Conservation (phyloP, 164 flowering plant genomes). For the Sextonia rubra region DNA sequence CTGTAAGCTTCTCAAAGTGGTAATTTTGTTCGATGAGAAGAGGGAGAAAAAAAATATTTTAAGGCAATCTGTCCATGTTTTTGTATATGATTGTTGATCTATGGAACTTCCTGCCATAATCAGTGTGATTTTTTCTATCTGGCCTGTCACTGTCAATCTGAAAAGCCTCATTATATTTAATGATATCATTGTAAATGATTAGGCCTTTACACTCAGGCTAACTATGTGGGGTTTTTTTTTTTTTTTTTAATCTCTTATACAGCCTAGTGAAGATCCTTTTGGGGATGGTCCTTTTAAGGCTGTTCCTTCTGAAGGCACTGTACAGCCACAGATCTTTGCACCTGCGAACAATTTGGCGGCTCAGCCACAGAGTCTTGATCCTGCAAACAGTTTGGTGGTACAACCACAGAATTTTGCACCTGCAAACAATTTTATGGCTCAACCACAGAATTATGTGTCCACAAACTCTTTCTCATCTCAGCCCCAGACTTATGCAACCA, state of each 20-base stretch:
- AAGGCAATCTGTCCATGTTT: neutral
- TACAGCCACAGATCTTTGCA: conserved; percentile 19
- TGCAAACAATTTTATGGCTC: conserved; percentile 23
- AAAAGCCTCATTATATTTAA: neutral
- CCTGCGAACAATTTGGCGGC: neutral
- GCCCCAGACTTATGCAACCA: neutral
- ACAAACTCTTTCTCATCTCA: conserved; percentile 23
- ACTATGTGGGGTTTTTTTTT: too few relatives aligned
- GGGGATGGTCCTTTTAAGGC: conserved; percentile 94
- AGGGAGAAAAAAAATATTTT: neutral
- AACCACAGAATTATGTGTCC: conserved; percentile 31
- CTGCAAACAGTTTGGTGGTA: neutral
- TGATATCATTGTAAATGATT: neutral
- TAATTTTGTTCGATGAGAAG: neutral
- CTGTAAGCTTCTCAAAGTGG: neutral
- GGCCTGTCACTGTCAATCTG: neutral
- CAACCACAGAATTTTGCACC: conserved; percentile 23
- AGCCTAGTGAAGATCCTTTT: conserved; percentile 88
- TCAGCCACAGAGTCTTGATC: neutral
- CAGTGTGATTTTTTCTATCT: neutral
- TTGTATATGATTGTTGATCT: neutral
- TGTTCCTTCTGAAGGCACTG: conserved; percentile 38
- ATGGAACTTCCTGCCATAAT: neutral
- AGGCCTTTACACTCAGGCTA: too few relatives aligned
- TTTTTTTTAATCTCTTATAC: conserved; percentile 16